These are phyloP conservation scores for Imleria badia DNA, from an alignment of 768 basidiomycete species.

Conservation along the genomic window DNA sequence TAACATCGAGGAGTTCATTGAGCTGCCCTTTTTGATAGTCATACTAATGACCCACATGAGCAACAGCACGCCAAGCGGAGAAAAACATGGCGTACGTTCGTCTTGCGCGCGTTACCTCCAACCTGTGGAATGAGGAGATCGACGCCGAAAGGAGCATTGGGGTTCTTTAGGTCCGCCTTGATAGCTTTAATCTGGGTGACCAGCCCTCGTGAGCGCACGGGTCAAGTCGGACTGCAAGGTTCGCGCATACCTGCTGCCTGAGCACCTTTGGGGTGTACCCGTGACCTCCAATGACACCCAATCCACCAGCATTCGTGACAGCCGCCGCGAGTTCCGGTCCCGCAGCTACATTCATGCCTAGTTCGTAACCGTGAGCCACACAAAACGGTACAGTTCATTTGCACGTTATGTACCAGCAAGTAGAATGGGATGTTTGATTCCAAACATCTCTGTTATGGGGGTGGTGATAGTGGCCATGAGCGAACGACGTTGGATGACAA, in stretches of 20 bases:
- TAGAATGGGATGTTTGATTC: slow-evolving; percentile 84
- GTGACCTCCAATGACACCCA: slow-evolving; percentile 90
- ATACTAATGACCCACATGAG: slow-evolving; percentile 42
- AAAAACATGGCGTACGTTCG: slow-evolving; percentile 56
- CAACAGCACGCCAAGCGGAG: not conserved
- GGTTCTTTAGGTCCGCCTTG: slow-evolving; percentile 71
- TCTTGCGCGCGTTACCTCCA: slow-evolving; percentile 86
- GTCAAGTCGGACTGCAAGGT: not conserved
- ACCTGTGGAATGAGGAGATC: slow-evolving; percentile 88
- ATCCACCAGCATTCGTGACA: slow-evolving; percentile 90
- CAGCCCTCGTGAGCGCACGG: slow-evolving; percentile 6
- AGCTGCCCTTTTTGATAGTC: slow-evolving; percentile 91
- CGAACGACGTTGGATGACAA: not conserved
- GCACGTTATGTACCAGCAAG: slow-evolving; percentile 58
- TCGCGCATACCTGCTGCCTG: slow-evolving; percentile 62
- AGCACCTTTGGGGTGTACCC: slow-evolving; percentile 84
- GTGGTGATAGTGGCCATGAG: slow-evolving; percentile 63
- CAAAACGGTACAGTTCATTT: slow-evolving; percentile 38
- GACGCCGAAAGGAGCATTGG: slow-evolving; percentile 84
- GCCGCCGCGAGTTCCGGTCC: slow-evolving; percentile 88
- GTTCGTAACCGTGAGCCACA: not conserved
- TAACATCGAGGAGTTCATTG: slow-evolving; percentile 80
- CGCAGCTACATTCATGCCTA: slow-evolving; percentile 66
- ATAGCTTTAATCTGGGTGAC: slow-evolving; percentile 60
- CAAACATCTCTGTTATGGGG: slow-evolving; percentile 86